phyloP scores from a whole-genome alignment of 2,329 filamentous ascomycete species.

The Botrytis porri region DNA sequence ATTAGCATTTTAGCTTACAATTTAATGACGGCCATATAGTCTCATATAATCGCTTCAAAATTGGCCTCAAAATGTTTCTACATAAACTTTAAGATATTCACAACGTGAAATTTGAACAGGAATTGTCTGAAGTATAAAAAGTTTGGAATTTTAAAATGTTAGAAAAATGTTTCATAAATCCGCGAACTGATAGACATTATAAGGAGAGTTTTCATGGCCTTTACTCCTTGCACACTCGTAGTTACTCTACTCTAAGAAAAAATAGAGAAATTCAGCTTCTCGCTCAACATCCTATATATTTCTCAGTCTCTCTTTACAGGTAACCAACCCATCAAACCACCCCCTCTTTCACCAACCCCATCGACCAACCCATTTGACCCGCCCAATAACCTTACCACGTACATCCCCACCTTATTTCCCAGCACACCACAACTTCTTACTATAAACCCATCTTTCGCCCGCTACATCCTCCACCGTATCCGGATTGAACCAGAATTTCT shows the following conservation, averaged over 20 bases:
- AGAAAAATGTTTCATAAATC: background rate
- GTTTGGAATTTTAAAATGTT: accelerated
- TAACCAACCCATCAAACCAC: background rate
- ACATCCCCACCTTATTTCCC: background rate
- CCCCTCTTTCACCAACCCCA: background rate
- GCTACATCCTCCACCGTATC: slow-evolving; percentile 25
- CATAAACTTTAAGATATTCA: no score
- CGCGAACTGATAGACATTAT: background rate
- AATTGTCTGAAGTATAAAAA: background rate
- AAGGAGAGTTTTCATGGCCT: background rate
- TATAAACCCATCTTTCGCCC: slow-evolving; percentile 23
- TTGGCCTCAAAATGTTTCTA: no score
- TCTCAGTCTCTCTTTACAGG: no score
- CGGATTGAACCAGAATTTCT: slow-evolving; percentile 22
- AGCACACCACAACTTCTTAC: slow-evolving; percentile 24
- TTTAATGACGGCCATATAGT: background rate
- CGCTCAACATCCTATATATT: no score
- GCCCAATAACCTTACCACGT: no score
- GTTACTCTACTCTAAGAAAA: background rate
- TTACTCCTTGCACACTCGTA: background rate
- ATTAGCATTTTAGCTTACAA: background rate
- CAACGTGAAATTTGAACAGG: background rate
- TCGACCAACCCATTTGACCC: background rate
- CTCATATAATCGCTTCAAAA: background rate
- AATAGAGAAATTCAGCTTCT: background rate